Base-by-base conservation (phyloP, 2,329 filamentous ascomycete genomes). In the Xylariaceae sp. region DNA sequence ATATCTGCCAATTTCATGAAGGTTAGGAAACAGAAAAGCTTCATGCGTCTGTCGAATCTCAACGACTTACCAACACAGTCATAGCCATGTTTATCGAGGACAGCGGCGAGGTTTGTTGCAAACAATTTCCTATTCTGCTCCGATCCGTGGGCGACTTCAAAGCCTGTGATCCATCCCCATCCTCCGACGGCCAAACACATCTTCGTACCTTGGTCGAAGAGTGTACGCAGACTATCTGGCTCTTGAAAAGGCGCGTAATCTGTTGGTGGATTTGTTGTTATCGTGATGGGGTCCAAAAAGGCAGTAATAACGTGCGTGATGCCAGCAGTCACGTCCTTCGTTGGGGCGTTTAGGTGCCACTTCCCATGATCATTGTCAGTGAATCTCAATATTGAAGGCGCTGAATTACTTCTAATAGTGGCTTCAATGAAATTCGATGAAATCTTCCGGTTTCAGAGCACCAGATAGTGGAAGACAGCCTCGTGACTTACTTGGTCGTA, bases 101-200 rank as follows among this genome's bases (percentile, higher is more conserved):
- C 85, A 27, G 70, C 69, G 7, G 76, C 79, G 1, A 89, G 75
- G 56, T 87, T 87, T 40, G 71, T 71, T 1, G 85, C 83, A 68
- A 86, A 90, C 7, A 68, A 69, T 52, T 74, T 70, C 14, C 83
- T 77, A 1, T 74, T 76, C 30, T 6, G 66, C 58, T 1, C 77
- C 71, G 3, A 75, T 74, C 71, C 73, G 1, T 82, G 80, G 0
- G 77, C 85, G 10, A 64, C 65, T 0, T 77, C 75, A 60, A 88
- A 90, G 0, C 85, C 86, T 6, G 66, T 64, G 0, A 78, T 83
- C 52, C 89, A 83, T 0, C 85, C 86, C 86, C 87, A 90, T 45
- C 86, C 87, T 11, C 87, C 87, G 54, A 90, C 81, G 17, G 87
- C 85, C 35, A 90, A 75, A 70, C 86, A 77, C 18, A 90, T 67